Evolutionary conservation across 441 rosid species (phyloP).

Genomic region (Kokia cookei): DNA sequence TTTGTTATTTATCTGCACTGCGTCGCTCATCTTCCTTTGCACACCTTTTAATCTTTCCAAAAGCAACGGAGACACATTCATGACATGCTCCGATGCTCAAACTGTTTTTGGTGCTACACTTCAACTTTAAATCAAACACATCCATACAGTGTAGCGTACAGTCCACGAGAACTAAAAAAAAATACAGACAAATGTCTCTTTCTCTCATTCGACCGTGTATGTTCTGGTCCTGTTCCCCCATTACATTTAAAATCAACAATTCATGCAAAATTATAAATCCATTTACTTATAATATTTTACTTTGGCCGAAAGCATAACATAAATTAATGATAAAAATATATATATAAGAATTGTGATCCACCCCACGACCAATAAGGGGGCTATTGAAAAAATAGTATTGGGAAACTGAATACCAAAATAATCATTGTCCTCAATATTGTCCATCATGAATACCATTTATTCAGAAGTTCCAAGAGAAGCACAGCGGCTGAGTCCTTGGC

Average conservation of each 20-base stretch:
- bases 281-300: not conserved
- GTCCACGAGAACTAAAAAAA: not conserved
- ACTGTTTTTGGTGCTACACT: not conserved
- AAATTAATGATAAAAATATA: not conserved
- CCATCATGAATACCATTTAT: constrained; percentile 39
- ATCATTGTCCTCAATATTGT: not conserved
- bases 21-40: not conserved
- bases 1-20: not conserved
- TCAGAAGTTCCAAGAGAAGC: constrained; percentile 75
- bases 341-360: not conserved
- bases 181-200: not conserved
- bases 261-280: not conserved
- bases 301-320: not conserved
- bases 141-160: not conserved
- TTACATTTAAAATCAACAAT: too few relatives aligned
- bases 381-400: not conserved
- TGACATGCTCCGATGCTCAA: not conserved
- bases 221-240: too few relatives aligned
- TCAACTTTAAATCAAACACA: not conserved
- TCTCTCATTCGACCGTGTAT: not conserved
- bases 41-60: not conserved
- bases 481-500: constrained; percentile 96
- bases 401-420: not conserved
- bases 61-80: not conserved
- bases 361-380: not conserved